phyloP scores from a whole-genome alignment of 495 filamentous ascomycete species.

The Penicillium roqueforti region DNA sequence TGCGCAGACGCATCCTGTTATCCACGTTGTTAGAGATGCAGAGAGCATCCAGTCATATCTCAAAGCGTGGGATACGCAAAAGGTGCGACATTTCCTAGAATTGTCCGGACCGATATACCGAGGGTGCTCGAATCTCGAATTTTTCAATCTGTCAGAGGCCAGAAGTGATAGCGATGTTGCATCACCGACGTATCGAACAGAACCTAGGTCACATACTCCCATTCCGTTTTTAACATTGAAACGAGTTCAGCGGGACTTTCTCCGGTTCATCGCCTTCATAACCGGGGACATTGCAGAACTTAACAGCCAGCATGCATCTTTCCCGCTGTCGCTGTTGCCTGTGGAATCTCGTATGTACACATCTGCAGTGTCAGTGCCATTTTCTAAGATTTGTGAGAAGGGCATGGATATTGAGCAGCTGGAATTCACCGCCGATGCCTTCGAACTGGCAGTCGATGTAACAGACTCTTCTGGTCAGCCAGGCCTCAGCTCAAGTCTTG shows the following conservation, averaged over 20 bases:
- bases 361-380: conserved; percentile 55
- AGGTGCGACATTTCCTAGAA: conserved; percentile 50
- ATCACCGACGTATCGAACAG: conserved; percentile 30
- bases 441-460: conserved; percentile 63
- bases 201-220: conserved; percentile 34
- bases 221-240: conserved; percentile 64
- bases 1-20: conserved; percentile 59
- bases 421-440: conserved; percentile 61
- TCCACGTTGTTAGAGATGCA: conserved; percentile 66
- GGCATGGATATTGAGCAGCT: conserved; percentile 58
- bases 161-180: conserved; percentile 29
- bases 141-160: conserved; percentile 61
- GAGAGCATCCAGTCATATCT: conserved; percentile 60
- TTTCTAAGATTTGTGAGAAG: conserved; percentile 56
- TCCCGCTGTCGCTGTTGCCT: conserved; percentile 62
- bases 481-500: conserved; percentile 35
- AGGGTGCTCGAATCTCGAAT: conserved; percentile 69
- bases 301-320: conserved; percentile 58
- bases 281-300: conserved; percentile 49
- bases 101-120: conserved; percentile 52
- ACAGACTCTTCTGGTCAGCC: conserved; percentile 24
- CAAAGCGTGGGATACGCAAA: conserved; percentile 52
- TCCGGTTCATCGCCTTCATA: conserved; percentile 61
- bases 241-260: conserved; percentile 64
- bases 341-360: conserved; percentile 60